These are phyloP conservation scores for Lagenidium giganteum DNA, from an alignment of 352 stramenopile species.

Conservation along the genomic window DNA sequence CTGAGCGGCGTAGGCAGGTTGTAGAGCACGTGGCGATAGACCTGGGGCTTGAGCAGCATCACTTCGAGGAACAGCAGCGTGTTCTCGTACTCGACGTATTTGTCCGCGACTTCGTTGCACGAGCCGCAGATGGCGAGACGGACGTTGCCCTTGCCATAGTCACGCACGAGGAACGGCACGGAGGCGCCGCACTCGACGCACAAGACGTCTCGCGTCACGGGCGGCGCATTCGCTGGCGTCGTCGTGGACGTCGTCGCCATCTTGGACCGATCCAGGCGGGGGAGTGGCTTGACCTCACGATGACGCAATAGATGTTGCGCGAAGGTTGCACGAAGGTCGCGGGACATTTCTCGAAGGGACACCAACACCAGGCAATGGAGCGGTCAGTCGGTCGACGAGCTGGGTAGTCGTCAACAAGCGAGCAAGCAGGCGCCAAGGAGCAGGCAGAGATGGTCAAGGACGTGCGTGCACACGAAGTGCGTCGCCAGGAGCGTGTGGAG, in stretches of 20 bases:
- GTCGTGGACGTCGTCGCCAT: constrained; percentile 3
- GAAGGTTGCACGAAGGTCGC: constrained; percentile 18
- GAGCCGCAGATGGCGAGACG: constrained; percentile 60
- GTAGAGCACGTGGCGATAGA: constrained; percentile 83
- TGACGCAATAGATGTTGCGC: constrained; percentile 2
- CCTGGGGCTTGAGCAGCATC: constrained; percentile 78
- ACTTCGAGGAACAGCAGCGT: constrained; percentile 84
- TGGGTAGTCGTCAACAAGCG: constrained; percentile 10
- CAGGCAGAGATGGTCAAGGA: constrained; percentile 46
- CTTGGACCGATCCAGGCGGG: constrained; percentile 4
- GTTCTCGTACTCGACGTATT: constrained; percentile 87
- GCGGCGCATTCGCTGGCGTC: constrained; percentile 1
- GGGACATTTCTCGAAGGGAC: constrained; percentile 19
- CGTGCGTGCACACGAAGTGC: constrained; percentile 26
- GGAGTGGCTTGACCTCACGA: not conserved
- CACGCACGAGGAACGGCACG: constrained; percentile 60
- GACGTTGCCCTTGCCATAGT: constrained; percentile 85
- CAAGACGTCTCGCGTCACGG: constrained; percentile 21
- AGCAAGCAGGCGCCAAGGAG: not conserved
- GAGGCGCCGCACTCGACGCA: constrained; percentile 77
- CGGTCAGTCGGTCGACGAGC: not conserved
- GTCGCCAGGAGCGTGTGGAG: constrained; percentile 26
- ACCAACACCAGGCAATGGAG: too few relatives aligned
- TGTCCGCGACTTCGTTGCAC: constrained; percentile 77
- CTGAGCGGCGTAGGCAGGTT: constrained; percentile 57